Evolutionary conservation across 2,329 filamentous ascomycete species (phyloP), one percentile per base, ranked within the genome.

Genomic region (Ustilaginoidea virens): DNA sequence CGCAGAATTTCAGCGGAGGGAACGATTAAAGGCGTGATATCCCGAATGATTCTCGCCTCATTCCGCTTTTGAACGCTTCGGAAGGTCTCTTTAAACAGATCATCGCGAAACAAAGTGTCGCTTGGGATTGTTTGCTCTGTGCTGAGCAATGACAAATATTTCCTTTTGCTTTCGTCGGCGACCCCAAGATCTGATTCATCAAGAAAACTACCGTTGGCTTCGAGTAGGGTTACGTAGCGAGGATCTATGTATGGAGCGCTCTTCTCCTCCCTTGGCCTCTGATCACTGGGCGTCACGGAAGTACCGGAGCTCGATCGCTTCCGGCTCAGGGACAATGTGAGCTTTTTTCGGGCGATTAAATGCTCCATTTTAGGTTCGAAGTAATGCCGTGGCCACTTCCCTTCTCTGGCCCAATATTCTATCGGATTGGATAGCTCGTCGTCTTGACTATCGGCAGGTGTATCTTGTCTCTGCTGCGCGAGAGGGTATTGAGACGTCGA

Each of bases 171-270:
- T 25, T 18, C 30, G 11, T 48, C 30, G 5, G 39, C 41, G 16
- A 58, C 42, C 8, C 39, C 52, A 5, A 45, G 33, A 3, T 44
- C 30, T 2, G 44, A 54, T 28, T 52, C 42, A 11, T 27, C 29
- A 48, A 63, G 58, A 32, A 49, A 58, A 37, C 46, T 55, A 17
- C 55, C 53, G 32, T 56, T 56, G 12, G 45, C 52, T 18, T 36
- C 40, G 31, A 62, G 57, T 1, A 55, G 25, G 10, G 31, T 43
- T 35, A 40, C 28, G 36, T 61, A 63, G 13, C 44, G 45, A 26
- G 40, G 31, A 38, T 54, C 39, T 35, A 38, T 26, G 31, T 60
- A 59, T n/a, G 34, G 45, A 2, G 47, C 39, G 38, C 44, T 56
- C 42, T 56, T 59, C 39, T 43, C 47, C 30, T 53, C 52, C 25